Base-by-base conservation (phyloP, 2,329 filamentous ascomycete genomes). In the Apiospora hydei region DNA sequence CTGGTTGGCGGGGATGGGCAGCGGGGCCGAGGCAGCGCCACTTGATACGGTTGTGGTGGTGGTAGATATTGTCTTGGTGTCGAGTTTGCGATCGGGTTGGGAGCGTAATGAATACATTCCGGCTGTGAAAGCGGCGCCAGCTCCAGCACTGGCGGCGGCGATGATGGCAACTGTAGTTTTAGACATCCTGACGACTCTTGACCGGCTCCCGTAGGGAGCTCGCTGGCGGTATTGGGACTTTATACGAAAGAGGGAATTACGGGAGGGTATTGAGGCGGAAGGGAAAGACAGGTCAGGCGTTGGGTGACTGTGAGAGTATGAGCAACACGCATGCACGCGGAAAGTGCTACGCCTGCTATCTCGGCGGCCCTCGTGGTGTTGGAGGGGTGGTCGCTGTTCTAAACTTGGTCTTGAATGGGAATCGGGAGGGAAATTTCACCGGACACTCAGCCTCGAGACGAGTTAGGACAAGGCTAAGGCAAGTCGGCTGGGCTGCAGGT, bases 91-190 rank as follows among this genome's bases (percentile, higher is more conserved):
- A 69, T 81, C 78, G 24, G 76, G 74, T 70, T 77, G 75, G 14
- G 85, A 84, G 76, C 89, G 86, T 73, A 90, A 82, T 1, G 90
- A 88, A 80, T 88, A 92, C 83, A 93, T 88, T 73, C 92, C 86
- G 43, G 93, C 87, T 72, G 93, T 95, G 72, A 93, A 83, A 72
- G 92, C 92, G 72, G 93, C 93, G 73, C 93, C 93, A 70, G 92
- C 91, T 81, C 92, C 92, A 76, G 93, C 93, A 81, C 93, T 91
- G 78, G 93, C 88, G 74, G 91, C 92, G 77, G 93, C 93, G 78
- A 95, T 91, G 73, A 94, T 87, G 76, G 92, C 92, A 77, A 96
- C 79, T 46, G 92, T 94, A 34, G 91, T 87, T 82, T 95, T 96
- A 72, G 93, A 95, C 93, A 96, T 96, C 76, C 72, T 86, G 82